These are phyloP conservation scores for Biscogniauxia marginata DNA, from an alignment of 2,329 filamentous ascomycete species.

Conservation along the genomic window DNA sequence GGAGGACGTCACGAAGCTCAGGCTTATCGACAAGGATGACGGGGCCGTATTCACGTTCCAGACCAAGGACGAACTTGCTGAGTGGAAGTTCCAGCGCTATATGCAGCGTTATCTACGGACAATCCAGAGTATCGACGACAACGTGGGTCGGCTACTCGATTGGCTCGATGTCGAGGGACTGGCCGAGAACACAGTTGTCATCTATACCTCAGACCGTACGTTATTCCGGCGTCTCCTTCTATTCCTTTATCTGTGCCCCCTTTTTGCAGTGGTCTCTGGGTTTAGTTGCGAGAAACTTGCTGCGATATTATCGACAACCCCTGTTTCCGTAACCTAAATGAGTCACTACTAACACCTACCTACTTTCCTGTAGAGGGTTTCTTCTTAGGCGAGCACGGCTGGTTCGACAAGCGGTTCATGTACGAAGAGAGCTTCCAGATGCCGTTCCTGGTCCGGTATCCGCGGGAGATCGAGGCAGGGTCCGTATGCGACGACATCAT, in stretches of 20 bases:
- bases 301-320: background rate
- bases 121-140: slow-evolving; percentile 53
- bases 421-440: slow-evolving; percentile 58
- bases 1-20: slow-evolving; percentile 34
- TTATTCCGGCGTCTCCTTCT: background rate
- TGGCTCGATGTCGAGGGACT: slow-evolving; percentile 43
- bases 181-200: slow-evolving; percentile 46
- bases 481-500: slow-evolving; percentile 47
- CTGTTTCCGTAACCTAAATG: background rate
- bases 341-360: background rate
- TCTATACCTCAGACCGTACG: slow-evolving; percentile 50
- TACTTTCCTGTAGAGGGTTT: slow-evolving; percentile 42
- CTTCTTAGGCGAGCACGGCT: slow-evolving; percentile 56
- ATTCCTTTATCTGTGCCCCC: background rate
- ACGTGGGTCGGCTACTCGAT: slow-evolving; percentile 47
- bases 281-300: background rate
- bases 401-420: slow-evolving; percentile 59
- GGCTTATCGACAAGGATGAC: slow-evolving; percentile 5
- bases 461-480: slow-evolving; percentile 38
- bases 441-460: slow-evolving; percentile 51
- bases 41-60: slow-evolving; percentile 44
- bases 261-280: background rate
- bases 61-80: slow-evolving; percentile 40
- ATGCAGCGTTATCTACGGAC: slow-evolving; percentile 55
- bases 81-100: slow-evolving; percentile 57